These are phyloP conservation scores for Exophiala calicioides DNA, from an alignment of 2,329 filamentous ascomycete species.

Conservation along the genomic window DNA sequence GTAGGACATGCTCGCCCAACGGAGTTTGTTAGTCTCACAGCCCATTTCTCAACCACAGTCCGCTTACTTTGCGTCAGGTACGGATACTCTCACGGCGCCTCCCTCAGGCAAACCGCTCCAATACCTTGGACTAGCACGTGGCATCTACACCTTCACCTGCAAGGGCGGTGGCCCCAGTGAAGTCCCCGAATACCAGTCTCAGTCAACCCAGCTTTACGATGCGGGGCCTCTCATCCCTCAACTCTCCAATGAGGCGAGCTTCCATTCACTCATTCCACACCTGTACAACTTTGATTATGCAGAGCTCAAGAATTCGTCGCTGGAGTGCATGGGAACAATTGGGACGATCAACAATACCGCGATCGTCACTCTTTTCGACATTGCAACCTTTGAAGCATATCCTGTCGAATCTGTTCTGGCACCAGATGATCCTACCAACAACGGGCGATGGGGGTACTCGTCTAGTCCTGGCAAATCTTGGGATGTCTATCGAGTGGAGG, in stretches of 20 bases:
- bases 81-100: constrained; percentile 35
- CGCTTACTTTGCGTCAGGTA: constrained; percentile 20
- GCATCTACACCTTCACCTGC: constrained; percentile 56
- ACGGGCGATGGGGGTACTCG: constrained; percentile 14
- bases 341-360: constrained; percentile 24
- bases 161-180: constrained; percentile 22
- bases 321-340: constrained; percentile 29
- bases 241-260: constrained; percentile 36
- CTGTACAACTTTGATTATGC: constrained; percentile 32
- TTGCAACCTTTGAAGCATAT: constrained; percentile 21
- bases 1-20: constrained; percentile 19
- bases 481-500: constrained; percentile 46
- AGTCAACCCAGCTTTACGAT: constrained; percentile 49
- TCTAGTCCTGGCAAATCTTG: constrained; percentile 29
- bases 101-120: constrained; percentile 39
- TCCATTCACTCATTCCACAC: constrained; percentile 35
- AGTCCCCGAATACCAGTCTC: constrained; percentile 43
- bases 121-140: constrained; percentile 49
- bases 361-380: constrained; percentile 32
- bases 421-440: constrained; percentile 15
- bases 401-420: constrained; percentile 22
- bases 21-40: constrained; percentile 16
- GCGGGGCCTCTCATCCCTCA: constrained; percentile 35
- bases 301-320: constrained; percentile 23
- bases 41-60: not conserved